Evolutionary conservation across 2,329 filamentous ascomycete species (phyloP), one percentile per base, ranked within the genome.

Genomic region (Zalaria obscura): DNA sequence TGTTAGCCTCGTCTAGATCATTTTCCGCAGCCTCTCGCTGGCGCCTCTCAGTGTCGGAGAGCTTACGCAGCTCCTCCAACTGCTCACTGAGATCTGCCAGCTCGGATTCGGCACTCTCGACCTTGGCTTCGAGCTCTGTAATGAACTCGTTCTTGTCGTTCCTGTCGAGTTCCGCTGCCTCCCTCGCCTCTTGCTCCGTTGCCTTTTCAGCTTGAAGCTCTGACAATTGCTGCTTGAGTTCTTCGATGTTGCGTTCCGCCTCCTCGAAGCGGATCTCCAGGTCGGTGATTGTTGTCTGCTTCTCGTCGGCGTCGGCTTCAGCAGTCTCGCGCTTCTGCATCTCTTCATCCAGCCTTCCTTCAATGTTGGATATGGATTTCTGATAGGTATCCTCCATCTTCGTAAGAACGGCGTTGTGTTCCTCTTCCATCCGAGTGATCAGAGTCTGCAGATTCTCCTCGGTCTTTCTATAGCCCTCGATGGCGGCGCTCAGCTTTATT

Each of bases 11-110:
- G 29, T 69, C 65, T 1, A 69, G 55, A 25, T 60, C 60, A 6
- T 50, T 50, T 48, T 69, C 63, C 3, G 63, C 65, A 18, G 57
- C 54, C 44, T 68, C 62, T 27, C 63, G 64, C 49, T 69, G 63
- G 4, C 46, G 48, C 25, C 57, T 61, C 51, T 68, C 65, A n/a
- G 56, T 50, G 7, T 60, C 59, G 31, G 63, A 57, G 25, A 61
- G 53, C 4, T 50, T 45, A 18, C 58, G 61, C 25, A 63, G 54
- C 5, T 59, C 54, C 5, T 53, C 56, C 27, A 68, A 49, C 45
- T 67, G 53, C 7, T 39, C 45, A 10, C 45, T 52, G 11, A 60
- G 43, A 27, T 53, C 48, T 8, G 52, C 43, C 3, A 61, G 46
- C 39, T 55, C 49, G 4, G 52, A 48, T 41, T 62, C 56, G 5